Conservation (phyloP, 495 filamentous ascomycete species). For the Halenospora varia region DNA sequence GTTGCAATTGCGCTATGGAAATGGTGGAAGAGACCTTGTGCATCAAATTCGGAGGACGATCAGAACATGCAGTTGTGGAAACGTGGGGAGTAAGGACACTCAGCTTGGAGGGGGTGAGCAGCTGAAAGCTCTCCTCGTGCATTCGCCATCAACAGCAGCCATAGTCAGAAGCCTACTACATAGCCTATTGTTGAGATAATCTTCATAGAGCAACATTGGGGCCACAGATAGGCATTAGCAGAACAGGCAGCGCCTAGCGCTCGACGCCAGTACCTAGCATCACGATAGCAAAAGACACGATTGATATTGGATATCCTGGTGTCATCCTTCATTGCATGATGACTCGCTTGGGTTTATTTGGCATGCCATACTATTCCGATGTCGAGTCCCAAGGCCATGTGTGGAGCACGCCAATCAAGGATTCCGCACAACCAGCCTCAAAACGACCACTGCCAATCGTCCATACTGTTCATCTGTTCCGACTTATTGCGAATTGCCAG, state of each 20-base stretch:
- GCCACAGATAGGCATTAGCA: slow-evolving; percentile 25
- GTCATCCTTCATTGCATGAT: slow-evolving; percentile 29
- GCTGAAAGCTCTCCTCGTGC: slow-evolving; percentile 21
- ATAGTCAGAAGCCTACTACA: slow-evolving; percentile 28
- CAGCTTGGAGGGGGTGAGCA: slow-evolving; percentile 3
- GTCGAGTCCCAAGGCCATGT: background rate
- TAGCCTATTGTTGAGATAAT: slow-evolving; percentile 33
- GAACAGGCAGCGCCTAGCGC: slow-evolving; percentile 24
- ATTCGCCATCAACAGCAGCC: slow-evolving; percentile 26
- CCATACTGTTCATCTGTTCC: background rate
- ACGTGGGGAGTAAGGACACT: background rate
- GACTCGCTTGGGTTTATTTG: slow-evolving; percentile 22
- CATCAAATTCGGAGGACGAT: background rate
- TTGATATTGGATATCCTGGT: slow-evolving; percentile 30
- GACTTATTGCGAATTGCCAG: background rate
- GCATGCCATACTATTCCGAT: background rate
- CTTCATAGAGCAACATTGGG: slow-evolving; percentile 29
- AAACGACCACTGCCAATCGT: background rate
- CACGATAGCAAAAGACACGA: slow-evolving; percentile 57
- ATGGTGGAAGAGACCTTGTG: too few relatives aligned
- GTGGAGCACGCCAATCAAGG: background rate
- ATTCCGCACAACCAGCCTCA: background rate
- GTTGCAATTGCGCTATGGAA: too few relatives aligned
- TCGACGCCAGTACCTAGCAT: slow-evolving; percentile 43
- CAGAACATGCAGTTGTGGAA: background rate